Conservation (phyloP, 2,329 filamentous ascomycete species). For the Dactylellina drechsleri region DNA sequence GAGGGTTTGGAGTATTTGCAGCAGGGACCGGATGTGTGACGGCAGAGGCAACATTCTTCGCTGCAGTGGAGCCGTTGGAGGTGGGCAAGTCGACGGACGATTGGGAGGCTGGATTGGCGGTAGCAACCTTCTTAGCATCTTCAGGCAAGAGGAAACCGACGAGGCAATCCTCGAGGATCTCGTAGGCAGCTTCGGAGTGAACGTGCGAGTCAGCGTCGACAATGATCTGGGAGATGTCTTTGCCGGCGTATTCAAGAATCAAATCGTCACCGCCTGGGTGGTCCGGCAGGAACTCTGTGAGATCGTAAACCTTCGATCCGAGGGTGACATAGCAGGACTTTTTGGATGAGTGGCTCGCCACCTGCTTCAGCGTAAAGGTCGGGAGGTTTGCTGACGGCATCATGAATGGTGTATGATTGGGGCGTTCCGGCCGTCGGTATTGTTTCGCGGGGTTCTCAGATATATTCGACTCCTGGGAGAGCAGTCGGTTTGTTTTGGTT, state of each 20-base stretch:
- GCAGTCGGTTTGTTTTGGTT: not conserved
- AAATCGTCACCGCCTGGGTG: constrained; percentile 91
- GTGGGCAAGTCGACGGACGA: not conserved
- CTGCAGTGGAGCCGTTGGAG: constrained; percentile 55
- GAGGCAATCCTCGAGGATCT: constrained; percentile 86
- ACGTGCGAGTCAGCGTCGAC: constrained; percentile 82
- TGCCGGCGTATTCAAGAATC: constrained; percentile 87
- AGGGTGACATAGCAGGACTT: constrained; percentile 94
- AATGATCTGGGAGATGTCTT: constrained; percentile 84
- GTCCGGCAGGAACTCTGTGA: constrained; percentile 87
- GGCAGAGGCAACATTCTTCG: constrained; percentile 56
- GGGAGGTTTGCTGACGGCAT: constrained; percentile 87
- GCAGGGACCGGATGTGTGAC: constrained; percentile 63
- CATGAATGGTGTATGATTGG: not conserved
- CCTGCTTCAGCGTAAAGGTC: constrained; percentile 81
- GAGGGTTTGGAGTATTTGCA: constrained; percentile 65
- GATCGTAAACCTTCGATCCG: constrained; percentile 89
- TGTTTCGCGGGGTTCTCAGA: not conserved
- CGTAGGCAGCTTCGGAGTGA: constrained; percentile 94
- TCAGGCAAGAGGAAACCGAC: constrained; percentile 75
- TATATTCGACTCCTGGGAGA: not conserved
- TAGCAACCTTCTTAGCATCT: constrained; percentile 21
- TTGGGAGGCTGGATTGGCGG: not conserved
- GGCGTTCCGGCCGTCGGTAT: not conserved
- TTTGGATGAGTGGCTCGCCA: constrained; percentile 79